Evolutionary conservation across 2,329 filamentous ascomycete genomes (phyloP).

Genomic region (Apiospora malaysiana): DNA sequence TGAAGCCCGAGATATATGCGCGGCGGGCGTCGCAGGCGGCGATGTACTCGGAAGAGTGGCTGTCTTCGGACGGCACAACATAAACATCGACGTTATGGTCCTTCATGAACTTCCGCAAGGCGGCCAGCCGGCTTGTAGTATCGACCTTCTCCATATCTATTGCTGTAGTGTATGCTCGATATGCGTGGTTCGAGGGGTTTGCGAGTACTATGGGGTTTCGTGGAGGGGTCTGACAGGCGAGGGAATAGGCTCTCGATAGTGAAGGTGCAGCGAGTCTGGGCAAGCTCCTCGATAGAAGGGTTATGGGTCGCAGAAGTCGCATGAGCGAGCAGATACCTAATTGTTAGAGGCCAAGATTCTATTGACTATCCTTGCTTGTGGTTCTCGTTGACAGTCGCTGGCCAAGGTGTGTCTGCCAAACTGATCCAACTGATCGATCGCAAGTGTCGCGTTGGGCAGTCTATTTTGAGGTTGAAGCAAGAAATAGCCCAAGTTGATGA

Average conservation of each 20-base stretch:
- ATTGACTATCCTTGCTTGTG: background rate
- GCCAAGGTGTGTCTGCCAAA: background rate
- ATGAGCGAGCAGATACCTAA: background rate
- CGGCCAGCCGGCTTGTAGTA: slow-evolving; percentile 76
- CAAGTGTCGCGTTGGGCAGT: background rate
- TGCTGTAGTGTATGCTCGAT: slow-evolving; percentile 9
- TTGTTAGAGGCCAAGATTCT: background rate
- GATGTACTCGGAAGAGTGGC: slow-evolving; percentile 97
- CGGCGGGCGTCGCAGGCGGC: slow-evolving; percentile 92
- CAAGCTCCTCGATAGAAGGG: slow-evolving; percentile 13
- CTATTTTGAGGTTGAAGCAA: background rate
- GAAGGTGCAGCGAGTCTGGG: background rate
- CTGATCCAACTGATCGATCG: background rate
- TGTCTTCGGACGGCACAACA: slow-evolving; percentile 96
- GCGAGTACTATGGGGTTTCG: background rate
- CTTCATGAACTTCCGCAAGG: slow-evolving; percentile 85
- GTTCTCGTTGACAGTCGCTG: background rate
- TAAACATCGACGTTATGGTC: slow-evolving; percentile 89
- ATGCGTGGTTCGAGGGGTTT: background rate
- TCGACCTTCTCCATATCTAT: slow-evolving; percentile 76
- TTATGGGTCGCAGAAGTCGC: slow-evolving; percentile 18
- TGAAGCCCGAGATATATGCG: slow-evolving; percentile 92
- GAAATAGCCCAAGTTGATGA: background rate
- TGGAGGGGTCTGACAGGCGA: background rate
- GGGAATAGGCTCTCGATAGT: background rate